Conservation (phyloP, 1,284 basidiomycete species). For the Malassezia restricta region DNA sequence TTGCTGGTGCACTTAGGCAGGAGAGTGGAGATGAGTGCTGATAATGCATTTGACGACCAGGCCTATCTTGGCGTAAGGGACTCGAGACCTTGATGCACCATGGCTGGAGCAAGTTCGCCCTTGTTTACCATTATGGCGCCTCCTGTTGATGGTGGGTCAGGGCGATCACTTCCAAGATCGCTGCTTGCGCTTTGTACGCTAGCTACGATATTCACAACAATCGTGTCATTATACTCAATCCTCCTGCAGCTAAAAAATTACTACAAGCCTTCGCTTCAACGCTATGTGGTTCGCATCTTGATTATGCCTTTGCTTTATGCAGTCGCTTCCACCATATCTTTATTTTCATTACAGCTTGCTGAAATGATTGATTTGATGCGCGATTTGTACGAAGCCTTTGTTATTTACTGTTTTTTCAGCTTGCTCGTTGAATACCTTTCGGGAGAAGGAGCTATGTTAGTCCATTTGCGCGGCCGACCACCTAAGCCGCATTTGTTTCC, state of each 20-base stretch:
- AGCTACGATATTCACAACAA: constrained; percentile 56
- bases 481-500: constrained; percentile 80
- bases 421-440: constrained; percentile 60
- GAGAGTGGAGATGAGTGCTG: too few species aligned
- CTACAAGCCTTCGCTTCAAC: constrained; percentile 47
- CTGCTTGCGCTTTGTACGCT: constrained; percentile 56
- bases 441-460: constrained; percentile 80
- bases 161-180: constrained; percentile 49
- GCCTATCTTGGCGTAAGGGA: too few species aligned
- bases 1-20: too few species aligned
- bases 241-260: constrained; percentile 65
- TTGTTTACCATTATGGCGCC: background rate
- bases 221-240: constrained; percentile 70
- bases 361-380: constrained; percentile 90
- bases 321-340: constrained; percentile 75
- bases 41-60: too few species aligned
- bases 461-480: constrained; percentile 74
- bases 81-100: background rate
- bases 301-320: constrained; percentile 88
- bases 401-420: constrained; percentile 63
- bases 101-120: background rate
- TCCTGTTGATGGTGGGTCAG: constrained; percentile 20
- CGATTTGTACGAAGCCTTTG: constrained; percentile 94
- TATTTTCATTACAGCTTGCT: constrained; percentile 85
- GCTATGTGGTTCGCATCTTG: constrained; percentile 90